Conservation (phyloP, 2,329 filamentous ascomycete species). For the Trichoderma hamatum region DNA sequence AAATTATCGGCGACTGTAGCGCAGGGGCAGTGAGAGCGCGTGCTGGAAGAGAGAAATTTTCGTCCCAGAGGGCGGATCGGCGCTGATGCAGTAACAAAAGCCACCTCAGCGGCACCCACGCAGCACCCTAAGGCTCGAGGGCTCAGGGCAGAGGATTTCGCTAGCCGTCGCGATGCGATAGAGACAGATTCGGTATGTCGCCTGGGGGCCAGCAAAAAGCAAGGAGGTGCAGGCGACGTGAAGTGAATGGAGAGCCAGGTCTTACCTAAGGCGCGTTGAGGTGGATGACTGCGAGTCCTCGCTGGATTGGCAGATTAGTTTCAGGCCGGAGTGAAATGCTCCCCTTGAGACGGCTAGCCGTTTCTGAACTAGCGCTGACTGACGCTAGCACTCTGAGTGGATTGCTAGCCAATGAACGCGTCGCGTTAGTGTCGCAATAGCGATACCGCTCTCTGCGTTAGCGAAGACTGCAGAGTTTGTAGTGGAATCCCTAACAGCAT, state of each 20-base stretch:
- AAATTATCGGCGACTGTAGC: conserved; percentile 22
- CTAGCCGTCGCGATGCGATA: conserved; percentile 25
- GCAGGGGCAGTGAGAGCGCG: conserved; percentile 25
- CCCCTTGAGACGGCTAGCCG: conserved; percentile 31
- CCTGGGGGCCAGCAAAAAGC: conserved; percentile 30
- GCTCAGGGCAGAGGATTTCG: conserved; percentile 23
- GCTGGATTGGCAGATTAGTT: conserved; percentile 39
- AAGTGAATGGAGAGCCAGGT: conserved; percentile 34
- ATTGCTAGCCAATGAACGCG: conserved; percentile 33
- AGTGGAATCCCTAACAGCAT: neutral
- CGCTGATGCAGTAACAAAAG: conserved; percentile 23
- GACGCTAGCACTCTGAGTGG: conserved; percentile 30
- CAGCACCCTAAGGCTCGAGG: conserved; percentile 20
- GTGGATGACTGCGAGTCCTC: conserved; percentile 37
- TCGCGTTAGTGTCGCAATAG: conserved; percentile 26
- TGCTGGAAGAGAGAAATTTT: conserved; percentile 42
- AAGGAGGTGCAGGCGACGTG: conserved; percentile 31
- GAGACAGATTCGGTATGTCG: conserved; percentile 23
- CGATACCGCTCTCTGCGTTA: neutral
- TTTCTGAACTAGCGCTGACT: conserved; percentile 36
- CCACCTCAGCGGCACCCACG: conserved; percentile 24
- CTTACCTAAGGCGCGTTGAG: conserved; percentile 41
- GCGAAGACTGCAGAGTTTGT: neutral
- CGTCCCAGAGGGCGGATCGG: conserved; percentile 32
- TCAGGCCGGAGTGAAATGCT: conserved; percentile 38